phyloP scores from a whole-genome alignment of 2,329 filamentous ascomycete species.

The Phialocephala subalpina region DNA sequence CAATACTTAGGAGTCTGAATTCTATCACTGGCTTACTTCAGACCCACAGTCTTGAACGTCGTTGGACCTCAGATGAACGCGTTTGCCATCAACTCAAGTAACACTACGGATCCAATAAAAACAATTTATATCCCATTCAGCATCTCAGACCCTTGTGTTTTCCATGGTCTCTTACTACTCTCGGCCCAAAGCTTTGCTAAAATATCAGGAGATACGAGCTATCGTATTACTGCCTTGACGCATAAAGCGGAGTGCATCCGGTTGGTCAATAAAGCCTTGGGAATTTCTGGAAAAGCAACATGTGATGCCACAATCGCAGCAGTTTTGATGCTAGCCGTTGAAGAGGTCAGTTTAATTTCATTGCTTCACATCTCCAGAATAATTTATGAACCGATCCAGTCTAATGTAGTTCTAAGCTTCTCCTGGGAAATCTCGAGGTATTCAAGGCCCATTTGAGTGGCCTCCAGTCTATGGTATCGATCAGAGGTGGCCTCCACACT shows the following conservation, averaged over 20 bases:
- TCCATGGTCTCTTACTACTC: constrained; percentile 12
- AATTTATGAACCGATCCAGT: constrained; percentile 8
- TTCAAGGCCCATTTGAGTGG: constrained; percentile 10
- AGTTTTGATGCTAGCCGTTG: constrained; percentile 13
- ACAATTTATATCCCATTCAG: constrained; percentile 11
- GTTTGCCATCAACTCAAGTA: constrained; percentile 13
- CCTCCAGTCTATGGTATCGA: constrained; percentile 8
- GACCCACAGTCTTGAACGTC: constrained; percentile 7
- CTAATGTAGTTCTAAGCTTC: constrained; percentile 13
- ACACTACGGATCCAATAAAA: constrained; percentile 10
- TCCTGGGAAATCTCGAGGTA: constrained; percentile 11
- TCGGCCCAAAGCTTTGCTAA: constrained; percentile 13
- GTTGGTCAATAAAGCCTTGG: constrained; percentile 13
- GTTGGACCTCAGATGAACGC: constrained; percentile 11
- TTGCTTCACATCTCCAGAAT: constrained; percentile 8
- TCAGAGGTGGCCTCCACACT: constrained; percentile 12
- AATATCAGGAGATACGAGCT: constrained; percentile 10
- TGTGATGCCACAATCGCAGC: constrained; percentile 11
- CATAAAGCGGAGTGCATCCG: constrained; percentile 10
- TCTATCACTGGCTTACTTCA: constrained; percentile 8
- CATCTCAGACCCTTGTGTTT: constrained; percentile 11
- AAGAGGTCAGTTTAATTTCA: constrained; percentile 13
- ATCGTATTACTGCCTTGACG: constrained; percentile 11
- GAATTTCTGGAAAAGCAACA: constrained; percentile 8
- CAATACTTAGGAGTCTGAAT: constrained; percentile 10